Conservation (phyloP, 768 basidiomycete species). For the Clavulina sp. region DNA sequence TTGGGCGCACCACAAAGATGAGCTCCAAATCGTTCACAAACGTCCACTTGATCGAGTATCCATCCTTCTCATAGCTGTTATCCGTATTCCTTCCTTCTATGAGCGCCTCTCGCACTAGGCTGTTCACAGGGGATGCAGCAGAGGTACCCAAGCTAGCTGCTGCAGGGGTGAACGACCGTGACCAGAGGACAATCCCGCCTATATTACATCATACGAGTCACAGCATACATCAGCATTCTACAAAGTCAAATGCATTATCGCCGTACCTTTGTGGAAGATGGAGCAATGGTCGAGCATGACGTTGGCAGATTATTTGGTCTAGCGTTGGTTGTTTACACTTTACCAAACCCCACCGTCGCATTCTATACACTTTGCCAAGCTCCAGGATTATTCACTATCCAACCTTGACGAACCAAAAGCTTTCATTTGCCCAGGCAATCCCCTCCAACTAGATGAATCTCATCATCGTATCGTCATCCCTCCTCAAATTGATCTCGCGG, state of each 20-base stretch:
- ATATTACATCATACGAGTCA: not conserved
- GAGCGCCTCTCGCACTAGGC: conserved; percentile 74
- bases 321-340: no score
- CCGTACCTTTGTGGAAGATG: conserved; percentile 77
- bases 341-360: no score
- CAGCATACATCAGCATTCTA: conserved; percentile 4
- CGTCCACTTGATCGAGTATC: conserved; percentile 86
- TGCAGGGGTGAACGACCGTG: conserved; percentile 82
- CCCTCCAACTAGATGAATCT: no score
- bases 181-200: conserved; percentile 93
- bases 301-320: no score
- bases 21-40: conserved; percentile 90
- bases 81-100: conserved; percentile 78
- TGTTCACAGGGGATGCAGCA: conserved; percentile 67
- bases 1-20: conserved; percentile 74
- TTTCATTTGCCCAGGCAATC: no score
- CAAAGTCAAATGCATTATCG: no score
- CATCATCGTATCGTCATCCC: no score
- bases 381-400: no score
- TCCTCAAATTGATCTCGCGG: no score
- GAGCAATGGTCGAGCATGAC: conserved; percentile 89
- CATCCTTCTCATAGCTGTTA: conserved; percentile 81
- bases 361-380: no score
- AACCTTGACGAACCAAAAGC: no score
- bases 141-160: conserved; percentile 52